phyloP scores from a whole-genome alignment of 345 rosid species.

The Camelina neglecta region DNA sequence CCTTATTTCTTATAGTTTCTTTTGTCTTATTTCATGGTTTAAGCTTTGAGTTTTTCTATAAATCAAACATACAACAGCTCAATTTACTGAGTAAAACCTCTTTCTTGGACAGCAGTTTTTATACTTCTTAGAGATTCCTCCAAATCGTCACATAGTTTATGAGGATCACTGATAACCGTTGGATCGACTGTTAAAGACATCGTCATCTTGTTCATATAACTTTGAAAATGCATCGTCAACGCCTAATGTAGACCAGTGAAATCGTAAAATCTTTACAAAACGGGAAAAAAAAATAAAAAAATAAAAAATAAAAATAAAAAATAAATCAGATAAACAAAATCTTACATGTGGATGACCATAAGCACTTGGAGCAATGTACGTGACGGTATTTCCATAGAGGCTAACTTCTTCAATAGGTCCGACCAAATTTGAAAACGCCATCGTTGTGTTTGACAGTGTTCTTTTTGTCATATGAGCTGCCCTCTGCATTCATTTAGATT shows the following conservation, averaged over 20 bases:
- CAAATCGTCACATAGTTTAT: constrained; percentile 52
- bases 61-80: background rate
- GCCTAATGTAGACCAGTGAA: constrained; percentile 47
- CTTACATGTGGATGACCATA: constrained; percentile 68
- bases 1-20: no score
- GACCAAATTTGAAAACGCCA: constrained; percentile 61
- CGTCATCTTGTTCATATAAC: constrained; percentile 64
- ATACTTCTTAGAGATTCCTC: constrained; percentile 56
- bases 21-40: no score
- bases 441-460: constrained; percentile 50
- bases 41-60: background rate
- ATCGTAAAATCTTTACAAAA: background rate
- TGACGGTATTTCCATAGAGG: constrained; percentile 61
- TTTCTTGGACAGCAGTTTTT: constrained; percentile 29
- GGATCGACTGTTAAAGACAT: constrained; percentile 60
- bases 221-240: constrained; percentile 67
- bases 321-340: background rate
- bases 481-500: constrained; percentile 38
- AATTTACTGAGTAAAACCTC: background rate
- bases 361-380: constrained; percentile 63
- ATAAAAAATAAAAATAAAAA: no score
- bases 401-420: constrained; percentile 67
- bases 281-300: no score
- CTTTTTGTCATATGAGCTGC: constrained; percentile 43
- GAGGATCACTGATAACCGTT: constrained; percentile 62